Evolutionary conservation across 2,329 filamentous ascomycete genomes (phyloP).

Genomic region (Cladosporium cucumerinum): DNA sequence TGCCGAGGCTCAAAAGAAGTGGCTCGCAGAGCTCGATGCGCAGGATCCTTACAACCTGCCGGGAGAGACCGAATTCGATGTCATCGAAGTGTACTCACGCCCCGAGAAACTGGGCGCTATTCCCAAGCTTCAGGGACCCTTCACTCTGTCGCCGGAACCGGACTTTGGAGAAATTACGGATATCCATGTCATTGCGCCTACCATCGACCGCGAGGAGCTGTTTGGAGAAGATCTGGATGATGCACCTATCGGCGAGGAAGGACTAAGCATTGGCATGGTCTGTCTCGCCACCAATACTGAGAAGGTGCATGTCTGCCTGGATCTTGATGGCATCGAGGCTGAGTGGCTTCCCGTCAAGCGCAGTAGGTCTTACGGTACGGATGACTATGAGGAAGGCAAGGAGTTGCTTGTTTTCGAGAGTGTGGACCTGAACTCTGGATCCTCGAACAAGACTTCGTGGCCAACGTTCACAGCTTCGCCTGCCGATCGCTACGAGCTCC

Average conservation of each 20-base stretch:
- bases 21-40: slow-evolving; percentile 55
- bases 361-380: slow-evolving; percentile 24
- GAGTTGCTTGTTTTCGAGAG: slow-evolving; percentile 42
- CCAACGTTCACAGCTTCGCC: slow-evolving; percentile 57
- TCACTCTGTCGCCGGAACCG: slow-evolving; percentile 50
- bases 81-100: slow-evolving; percentile 54
- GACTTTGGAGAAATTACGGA: slow-evolving; percentile 59
- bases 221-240: slow-evolving; percentile 50
- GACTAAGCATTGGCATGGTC: slow-evolving; percentile 55
- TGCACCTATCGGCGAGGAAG: slow-evolving; percentile 40
- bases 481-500: slow-evolving; percentile 56
- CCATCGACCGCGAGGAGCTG: slow-evolving; percentile 51
- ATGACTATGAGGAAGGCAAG: slow-evolving; percentile 28
- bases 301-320: slow-evolving; percentile 57
- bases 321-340: slow-evolving; percentile 60
- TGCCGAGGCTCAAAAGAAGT: slow-evolving; percentile 55
- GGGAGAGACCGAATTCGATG: slow-evolving; percentile 40
- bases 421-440: slow-evolving; percentile 31
- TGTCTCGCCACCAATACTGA: slow-evolving; percentile 56
- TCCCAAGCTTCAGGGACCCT: slow-evolving; percentile 61
- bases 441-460: slow-evolving; percentile 34
- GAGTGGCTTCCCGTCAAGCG: slow-evolving; percentile 56
- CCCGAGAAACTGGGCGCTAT: slow-evolving; percentile 54
- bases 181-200: slow-evolving; percentile 56
- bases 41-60: slow-evolving; percentile 47